Conservation (phyloP, 2,329 filamentous ascomycete genomes). For the Epichloe festucae region DNA sequence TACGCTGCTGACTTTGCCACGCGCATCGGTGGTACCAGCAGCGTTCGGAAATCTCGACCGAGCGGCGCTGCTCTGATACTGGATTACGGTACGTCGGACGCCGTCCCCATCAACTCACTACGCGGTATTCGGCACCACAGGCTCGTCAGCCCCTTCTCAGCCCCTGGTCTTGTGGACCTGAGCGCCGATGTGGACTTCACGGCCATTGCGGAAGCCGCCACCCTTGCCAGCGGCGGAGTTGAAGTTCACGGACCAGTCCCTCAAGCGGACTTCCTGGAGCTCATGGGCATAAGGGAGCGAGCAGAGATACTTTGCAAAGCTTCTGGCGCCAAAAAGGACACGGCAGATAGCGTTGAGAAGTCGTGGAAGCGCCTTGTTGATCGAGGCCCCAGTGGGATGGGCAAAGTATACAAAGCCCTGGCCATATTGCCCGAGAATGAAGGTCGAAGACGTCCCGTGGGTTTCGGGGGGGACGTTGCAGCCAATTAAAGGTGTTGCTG, state of each 20-base stretch:
- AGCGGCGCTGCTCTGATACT: constrained; percentile 87
- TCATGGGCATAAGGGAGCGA: constrained; percentile 73
- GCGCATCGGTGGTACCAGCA: constrained; percentile 60
- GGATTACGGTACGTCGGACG: constrained; percentile 75
- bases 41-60: constrained; percentile 44
- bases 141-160: constrained; percentile 63
- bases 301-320: constrained; percentile 51
- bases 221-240: constrained; percentile 60
- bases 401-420: constrained; percentile 85
- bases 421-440: constrained; percentile 75
- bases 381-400: constrained; percentile 73
- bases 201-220: constrained; percentile 70
- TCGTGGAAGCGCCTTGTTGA: constrained; percentile 80
- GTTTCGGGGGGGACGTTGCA: constrained; percentile 74
- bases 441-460: constrained; percentile 65
- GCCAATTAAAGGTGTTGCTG: background rate
- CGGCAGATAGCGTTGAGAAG: constrained; percentile 49
- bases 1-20: constrained; percentile 71
- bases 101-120: constrained; percentile 75
- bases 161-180: constrained; percentile 74
- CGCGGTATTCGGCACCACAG: constrained; percentile 74
- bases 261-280: constrained; percentile 65
- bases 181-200: constrained; percentile 90
- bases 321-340: constrained; percentile 27
- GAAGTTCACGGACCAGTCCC: constrained; percentile 89